Conservation (phyloP, 495 filamentous ascomycete species). For the Talaromyces trachyspermus region DNA sequence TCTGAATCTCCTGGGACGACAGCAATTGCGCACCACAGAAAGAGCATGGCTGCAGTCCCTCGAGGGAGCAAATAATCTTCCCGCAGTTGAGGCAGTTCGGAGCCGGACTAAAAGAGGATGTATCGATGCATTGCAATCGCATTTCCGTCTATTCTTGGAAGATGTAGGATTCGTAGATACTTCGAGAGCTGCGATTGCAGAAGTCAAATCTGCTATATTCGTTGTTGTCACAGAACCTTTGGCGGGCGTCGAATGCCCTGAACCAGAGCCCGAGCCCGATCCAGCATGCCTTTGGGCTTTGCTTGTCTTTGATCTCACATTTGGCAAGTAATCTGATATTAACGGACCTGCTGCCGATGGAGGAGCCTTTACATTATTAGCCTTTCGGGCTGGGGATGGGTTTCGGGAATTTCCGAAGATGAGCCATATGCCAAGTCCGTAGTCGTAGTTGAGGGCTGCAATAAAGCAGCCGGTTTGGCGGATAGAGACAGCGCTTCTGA, state of each 20-base stretch:
- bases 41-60: slow-evolving; percentile 90
- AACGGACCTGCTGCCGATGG: slow-evolving; percentile 68
- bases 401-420: slow-evolving; percentile 26
- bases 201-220: slow-evolving; percentile 75
- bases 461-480: slow-evolving; percentile 28
- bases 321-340: slow-evolving; percentile 67
- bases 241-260: slow-evolving; percentile 40
- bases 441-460: slow-evolving; percentile 19
- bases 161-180: slow-evolving; percentile 78
- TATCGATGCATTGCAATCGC: slow-evolving; percentile 75
- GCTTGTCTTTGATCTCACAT: slow-evolving; percentile 52
- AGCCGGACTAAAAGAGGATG: slow-evolving; percentile 81
- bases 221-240: slow-evolving; percentile 48
- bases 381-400: slow-evolving; percentile 30
- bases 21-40: slow-evolving; percentile 77
- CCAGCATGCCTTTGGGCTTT: slow-evolving; percentile 18
- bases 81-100: slow-evolving; percentile 92
- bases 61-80: slow-evolving; percentile 93
- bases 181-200: slow-evolving; percentile 85
- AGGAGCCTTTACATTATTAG: slow-evolving; percentile 44
- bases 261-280: slow-evolving; percentile 1
- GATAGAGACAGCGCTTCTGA: slow-evolving; percentile 29
- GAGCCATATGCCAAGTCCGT: slow-evolving; percentile 15
- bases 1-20: slow-evolving; percentile 60
- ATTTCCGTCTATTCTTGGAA: slow-evolving; percentile 49